Evolutionary conservation across 2,329 filamentous ascomycete species (phyloP).

Genomic region (Aspergillus sp.): DNA sequence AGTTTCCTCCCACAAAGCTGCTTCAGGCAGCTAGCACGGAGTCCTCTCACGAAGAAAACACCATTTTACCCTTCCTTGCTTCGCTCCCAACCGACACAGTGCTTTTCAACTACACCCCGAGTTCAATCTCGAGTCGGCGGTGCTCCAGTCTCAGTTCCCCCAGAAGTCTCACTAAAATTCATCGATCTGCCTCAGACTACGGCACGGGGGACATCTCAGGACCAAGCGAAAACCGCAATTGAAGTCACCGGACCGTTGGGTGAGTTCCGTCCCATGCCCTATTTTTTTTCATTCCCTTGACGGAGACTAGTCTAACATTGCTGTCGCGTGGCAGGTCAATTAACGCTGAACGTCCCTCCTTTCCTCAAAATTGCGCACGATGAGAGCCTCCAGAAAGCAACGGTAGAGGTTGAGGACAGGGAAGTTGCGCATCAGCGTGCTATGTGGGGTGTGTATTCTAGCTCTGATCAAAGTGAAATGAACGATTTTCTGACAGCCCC

Average conservation of each 20-base stretch:
- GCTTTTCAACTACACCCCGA: slow-evolving; percentile 70
- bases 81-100: slow-evolving; percentile 42
- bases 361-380: slow-evolving; percentile 75
- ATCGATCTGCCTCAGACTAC: slow-evolving; percentile 63
- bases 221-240: slow-evolving; percentile 63
- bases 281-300: neutral
- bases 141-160: slow-evolving; percentile 75
- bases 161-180: slow-evolving; percentile 72
- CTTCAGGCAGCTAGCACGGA: slow-evolving; percentile 56
- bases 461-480: neutral
- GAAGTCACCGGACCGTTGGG: slow-evolving; percentile 79
- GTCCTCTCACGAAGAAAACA: slow-evolving; percentile 50
- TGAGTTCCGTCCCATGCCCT: slow-evolving; percentile 30
- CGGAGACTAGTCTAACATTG: slow-evolving; percentile 10
- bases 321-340: slow-evolving; percentile 56
- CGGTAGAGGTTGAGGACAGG: slow-evolving; percentile 68
- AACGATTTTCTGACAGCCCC: slow-evolving; percentile 19
- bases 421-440: slow-evolving; percentile 73
- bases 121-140: slow-evolving; percentile 80
- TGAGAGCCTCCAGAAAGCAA: slow-evolving; percentile 59
- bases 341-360: slow-evolving; percentile 74
- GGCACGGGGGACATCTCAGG: slow-evolving; percentile 60
- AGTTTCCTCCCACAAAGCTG: slow-evolving; percentile 62
- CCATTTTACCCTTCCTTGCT: slow-evolving; percentile 70
- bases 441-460: slow-evolving; percentile 80